These are phyloP conservation scores for Colletotrichum endophyticum DNA, from an alignment of 2,329 filamentous ascomycete species.

Conservation along the genomic window DNA sequence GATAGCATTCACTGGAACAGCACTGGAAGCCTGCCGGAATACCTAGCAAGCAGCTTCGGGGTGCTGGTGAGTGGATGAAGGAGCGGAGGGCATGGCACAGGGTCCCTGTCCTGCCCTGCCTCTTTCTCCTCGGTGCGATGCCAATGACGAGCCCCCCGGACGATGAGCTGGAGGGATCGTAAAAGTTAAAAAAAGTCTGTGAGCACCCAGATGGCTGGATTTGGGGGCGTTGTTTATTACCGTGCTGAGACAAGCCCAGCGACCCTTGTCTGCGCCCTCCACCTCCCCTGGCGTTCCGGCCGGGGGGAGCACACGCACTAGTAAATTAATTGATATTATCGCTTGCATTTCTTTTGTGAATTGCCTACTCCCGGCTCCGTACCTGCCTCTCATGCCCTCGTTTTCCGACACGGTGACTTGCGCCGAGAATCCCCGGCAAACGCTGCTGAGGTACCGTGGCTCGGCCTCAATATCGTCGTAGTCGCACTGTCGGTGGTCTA, in stretches of 20 bases:
- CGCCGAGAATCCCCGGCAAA: not conserved
- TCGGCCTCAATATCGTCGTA: not conserved
- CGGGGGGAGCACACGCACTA: not conserved
- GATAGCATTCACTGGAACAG: not conserved
- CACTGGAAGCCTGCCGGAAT: not conserved
- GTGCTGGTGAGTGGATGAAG: not conserved
- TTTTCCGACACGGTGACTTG: not conserved
- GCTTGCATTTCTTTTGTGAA: slow-evolving; percentile 11
- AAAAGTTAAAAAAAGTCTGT: slow-evolving; percentile 21
- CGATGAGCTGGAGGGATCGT: slow-evolving; percentile 21
- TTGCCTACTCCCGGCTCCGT: not conserved
- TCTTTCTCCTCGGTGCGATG: not conserved
- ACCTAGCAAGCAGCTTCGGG: not conserved
- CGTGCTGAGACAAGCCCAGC: slow-evolving; percentile 15
- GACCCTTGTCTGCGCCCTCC: slow-evolving; percentile 5
- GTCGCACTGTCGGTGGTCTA: slow-evolving; percentile 2
- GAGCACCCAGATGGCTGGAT: slow-evolving; percentile 21
- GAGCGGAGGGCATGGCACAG: not conserved
- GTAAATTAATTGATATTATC: not conserved
- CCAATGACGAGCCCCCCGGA: slow-evolving; percentile 15
- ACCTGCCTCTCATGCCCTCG: not conserved
- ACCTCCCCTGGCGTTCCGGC: slow-evolving; percentile 4
- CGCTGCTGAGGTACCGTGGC: not conserved
- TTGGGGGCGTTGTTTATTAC: slow-evolving; percentile 22
- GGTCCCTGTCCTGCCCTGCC: not conserved